phyloP scores from a whole-genome alignment of 2,329 filamentous ascomycete genomes.

The Paramyrothecium roridum region DNA sequence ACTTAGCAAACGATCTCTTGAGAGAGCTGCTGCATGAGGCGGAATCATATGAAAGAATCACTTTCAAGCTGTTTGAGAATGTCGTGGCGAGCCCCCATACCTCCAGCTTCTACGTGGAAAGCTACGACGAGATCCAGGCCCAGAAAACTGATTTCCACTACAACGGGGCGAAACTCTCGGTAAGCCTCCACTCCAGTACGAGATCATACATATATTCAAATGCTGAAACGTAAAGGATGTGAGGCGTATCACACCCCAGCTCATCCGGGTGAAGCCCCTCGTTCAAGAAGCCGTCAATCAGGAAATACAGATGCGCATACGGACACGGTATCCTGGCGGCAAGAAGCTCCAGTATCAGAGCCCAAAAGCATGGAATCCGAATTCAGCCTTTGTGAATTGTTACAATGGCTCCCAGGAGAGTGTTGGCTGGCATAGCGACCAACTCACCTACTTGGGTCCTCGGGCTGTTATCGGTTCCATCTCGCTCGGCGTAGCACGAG shows the following conservation, averaged over 20 bases:
- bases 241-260: slow-evolving; percentile 70
- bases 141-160: slow-evolving; percentile 84
- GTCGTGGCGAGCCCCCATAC: slow-evolving; percentile 85
- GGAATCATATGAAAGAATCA: slow-evolving; percentile 64
- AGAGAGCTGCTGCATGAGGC: slow-evolving; percentile 73
- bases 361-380: slow-evolving; percentile 71
- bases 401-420: slow-evolving; percentile 78
- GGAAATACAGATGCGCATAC: slow-evolving; percentile 71
- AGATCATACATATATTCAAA: slow-evolving; percentile 1
- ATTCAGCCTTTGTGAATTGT: slow-evolving; percentile 92
- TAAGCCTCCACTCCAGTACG: slow-evolving; percentile 20
- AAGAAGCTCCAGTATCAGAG: slow-evolving; percentile 78
- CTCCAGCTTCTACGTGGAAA: slow-evolving; percentile 78
- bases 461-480: slow-evolving; percentile 85
- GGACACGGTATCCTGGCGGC: slow-evolving; percentile 61
- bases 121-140: slow-evolving; percentile 60
- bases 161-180: slow-evolving; percentile 71
- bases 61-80: slow-evolving; percentile 85
- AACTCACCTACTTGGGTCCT: slow-evolving; percentile 89
- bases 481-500: slow-evolving; percentile 85
- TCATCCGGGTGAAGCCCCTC: slow-evolving; percentile 64
- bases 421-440: slow-evolving; percentile 91
- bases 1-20: slow-evolving; percentile 72
- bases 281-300: slow-evolving; percentile 75
- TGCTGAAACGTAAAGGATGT: slow-evolving; percentile 55